These are phyloP conservation scores for Boletus chippewaensis DNA, from an alignment of 1,284 basidiomycete genomes.

Conservation along the genomic window DNA sequence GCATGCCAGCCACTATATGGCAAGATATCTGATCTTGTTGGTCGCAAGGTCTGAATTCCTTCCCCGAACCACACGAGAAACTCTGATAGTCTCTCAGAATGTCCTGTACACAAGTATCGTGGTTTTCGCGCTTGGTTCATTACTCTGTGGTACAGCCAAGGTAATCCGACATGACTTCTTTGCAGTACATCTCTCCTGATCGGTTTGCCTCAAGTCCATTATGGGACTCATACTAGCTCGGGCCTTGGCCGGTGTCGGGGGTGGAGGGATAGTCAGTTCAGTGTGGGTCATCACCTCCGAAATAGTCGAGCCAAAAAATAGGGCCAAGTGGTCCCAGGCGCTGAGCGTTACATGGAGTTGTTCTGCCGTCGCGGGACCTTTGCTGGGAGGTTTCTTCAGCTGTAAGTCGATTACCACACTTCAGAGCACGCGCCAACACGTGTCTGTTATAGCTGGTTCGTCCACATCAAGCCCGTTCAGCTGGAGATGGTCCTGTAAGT, in stretches of 20 bases:
- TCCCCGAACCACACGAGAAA: constrained; percentile 1
- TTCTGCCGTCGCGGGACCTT: constrained; percentile 71
- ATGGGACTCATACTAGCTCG: constrained; percentile 50
- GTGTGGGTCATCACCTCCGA: constrained; percentile 81
- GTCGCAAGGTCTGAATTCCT: constrained; percentile 52
- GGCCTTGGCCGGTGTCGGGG: constrained; percentile 64
- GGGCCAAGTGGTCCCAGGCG: constrained; percentile 76
- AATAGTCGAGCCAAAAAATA: constrained; percentile 58
- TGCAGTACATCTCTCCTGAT: constrained; percentile 14
- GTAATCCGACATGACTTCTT: constrained; percentile 33
- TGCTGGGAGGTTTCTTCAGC: constrained; percentile 73
- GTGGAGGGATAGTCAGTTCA: constrained; percentile 72
- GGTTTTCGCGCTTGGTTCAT: constrained; percentile 64
- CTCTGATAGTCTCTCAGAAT: constrained; percentile 36
- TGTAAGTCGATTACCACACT: constrained; percentile 39
- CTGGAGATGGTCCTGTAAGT: constrained; percentile 80
- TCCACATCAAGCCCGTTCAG: constrained; percentile 32
- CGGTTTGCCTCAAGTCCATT: constrained; percentile 44
- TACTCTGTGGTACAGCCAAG: constrained; percentile 64
- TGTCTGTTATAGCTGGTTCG: constrained; percentile 15
- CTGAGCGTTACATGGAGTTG: constrained; percentile 77
- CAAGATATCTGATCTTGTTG: constrained; percentile 67
- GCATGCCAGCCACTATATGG: constrained; percentile 77
- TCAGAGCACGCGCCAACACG: constrained; percentile 14
- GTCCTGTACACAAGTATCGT: constrained; percentile 63